Evolutionary conservation across 75 land plant species (phyloP).

Genomic region (Pinus taeda): DNA sequence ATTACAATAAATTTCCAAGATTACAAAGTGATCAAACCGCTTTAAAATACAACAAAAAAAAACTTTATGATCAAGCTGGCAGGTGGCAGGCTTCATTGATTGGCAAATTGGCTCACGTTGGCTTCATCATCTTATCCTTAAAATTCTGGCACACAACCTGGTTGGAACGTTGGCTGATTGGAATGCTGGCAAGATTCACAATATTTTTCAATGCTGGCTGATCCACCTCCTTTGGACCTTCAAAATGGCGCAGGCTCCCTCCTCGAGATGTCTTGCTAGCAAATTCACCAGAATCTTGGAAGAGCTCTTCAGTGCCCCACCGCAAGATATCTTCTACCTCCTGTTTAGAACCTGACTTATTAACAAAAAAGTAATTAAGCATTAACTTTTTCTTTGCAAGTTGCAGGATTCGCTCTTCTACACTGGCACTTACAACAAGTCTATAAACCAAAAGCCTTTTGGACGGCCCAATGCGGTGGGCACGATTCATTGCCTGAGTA

Average conservation of each 20-base stretch:
- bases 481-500: constrained; percentile 99
- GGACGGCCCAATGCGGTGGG: constrained; percentile 97
- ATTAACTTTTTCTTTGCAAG: constrained; percentile 94
- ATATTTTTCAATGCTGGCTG: too few relatives aligned
- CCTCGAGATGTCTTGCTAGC: constrained; percentile 29
- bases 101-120: too few relatives aligned
- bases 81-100: too few relatives aligned
- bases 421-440: constrained; percentile 95
- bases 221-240: constrained; percentile 35
- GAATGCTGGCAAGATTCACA: too few relatives aligned
- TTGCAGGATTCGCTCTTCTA: constrained; percentile 98
- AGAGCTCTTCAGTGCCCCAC: constrained; percentile 99
- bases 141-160: too few relatives aligned
- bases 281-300: constrained; percentile 44
- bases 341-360: constrained; percentile 84
- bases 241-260: constrained; percentile 17
- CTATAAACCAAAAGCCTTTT: constrained; percentile 91
- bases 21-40: too few relatives aligned
- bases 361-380: constrained; percentile 97
- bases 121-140: too few relatives aligned
- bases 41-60: too few relatives aligned
- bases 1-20: too few relatives aligned
- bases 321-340: constrained; percentile 93
- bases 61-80: too few relatives aligned
- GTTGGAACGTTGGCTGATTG: too few relatives aligned